Conservation (phyloP, 2,329 filamentous ascomycete genomes). For the Ophiocordyceps unilateralis region DNA sequence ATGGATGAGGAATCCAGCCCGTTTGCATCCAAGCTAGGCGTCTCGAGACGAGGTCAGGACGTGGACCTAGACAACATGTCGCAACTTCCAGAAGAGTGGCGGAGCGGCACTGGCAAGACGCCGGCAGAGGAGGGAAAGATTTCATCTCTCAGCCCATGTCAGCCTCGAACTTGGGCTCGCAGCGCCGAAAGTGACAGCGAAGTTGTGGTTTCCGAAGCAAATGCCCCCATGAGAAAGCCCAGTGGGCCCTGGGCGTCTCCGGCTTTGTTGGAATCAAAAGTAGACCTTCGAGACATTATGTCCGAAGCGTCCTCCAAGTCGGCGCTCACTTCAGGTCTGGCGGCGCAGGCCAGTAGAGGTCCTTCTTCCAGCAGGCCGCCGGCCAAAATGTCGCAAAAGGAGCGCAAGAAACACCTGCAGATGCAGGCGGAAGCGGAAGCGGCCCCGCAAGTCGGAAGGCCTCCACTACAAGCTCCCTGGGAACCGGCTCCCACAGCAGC, state of each 20-base stretch:
- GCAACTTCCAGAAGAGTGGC: conserved; percentile 14
- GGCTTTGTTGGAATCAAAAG: conserved; percentile 39
- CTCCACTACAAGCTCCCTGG: conserved; percentile 21
- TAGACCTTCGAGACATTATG: conserved; percentile 67
- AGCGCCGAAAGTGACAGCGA: background rate
- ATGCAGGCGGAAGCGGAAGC: conserved; percentile 35
- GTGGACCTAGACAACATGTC: conserved; percentile 12
- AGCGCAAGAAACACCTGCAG: conserved; percentile 70
- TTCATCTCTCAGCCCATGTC: background rate
- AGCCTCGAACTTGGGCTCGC: background rate
- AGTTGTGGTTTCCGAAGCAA: background rate
- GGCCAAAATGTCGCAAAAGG: conserved; percentile 71
- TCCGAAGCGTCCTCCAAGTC: conserved; percentile 34
- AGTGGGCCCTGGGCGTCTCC: conserved; percentile 32
- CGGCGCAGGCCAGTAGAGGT: conserved; percentile 29
- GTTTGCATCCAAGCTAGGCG: conserved; percentile 6
- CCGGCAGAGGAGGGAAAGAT: background rate
- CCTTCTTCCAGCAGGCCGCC: conserved; percentile 18
- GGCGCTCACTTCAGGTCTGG: conserved; percentile 35
- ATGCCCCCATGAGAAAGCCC: conserved; percentile 3
- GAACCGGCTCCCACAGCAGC: conserved; percentile 19
- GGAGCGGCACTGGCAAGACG: conserved; percentile 4
- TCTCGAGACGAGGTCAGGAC: conserved; percentile 6
- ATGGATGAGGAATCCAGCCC: conserved; percentile 65
- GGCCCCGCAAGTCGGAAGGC: conserved; percentile 14